Percentiles rank a stretch among this genome's conserved stretches.
These are phyloP conservation scores for Blastocystis sp. DNA, from an alignment of 352 stramenopile species.

Conservation along the genomic window DNA sequence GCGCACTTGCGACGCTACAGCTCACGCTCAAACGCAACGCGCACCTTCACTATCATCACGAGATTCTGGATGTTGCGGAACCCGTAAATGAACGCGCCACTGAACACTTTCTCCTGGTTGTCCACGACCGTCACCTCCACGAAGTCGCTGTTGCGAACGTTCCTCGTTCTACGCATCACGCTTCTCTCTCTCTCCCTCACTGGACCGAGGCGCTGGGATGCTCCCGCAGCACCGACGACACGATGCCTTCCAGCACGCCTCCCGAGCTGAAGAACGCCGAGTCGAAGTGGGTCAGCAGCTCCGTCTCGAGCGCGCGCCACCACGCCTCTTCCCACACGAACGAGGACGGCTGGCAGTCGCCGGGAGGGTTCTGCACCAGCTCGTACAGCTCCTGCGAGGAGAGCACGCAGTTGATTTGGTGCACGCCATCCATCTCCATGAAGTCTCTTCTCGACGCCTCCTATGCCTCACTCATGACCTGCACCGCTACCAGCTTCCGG, in stretches of 20 bases:
- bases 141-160: conserved; percentile 61
- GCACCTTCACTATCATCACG: conserved; percentile 68
- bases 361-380: background rate
- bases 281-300: background rate
- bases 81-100: conserved; percentile 61
- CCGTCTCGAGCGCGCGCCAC: background rate
- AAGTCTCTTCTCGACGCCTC: conserved; percentile 66
- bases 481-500: conserved; percentile 37
- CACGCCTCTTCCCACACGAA: background rate
- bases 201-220: background rate
- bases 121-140: conserved; percentile 36
- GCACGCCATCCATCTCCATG: background rate
- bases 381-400: conserved; percentile 28
- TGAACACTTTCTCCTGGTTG: conserved; percentile 2
- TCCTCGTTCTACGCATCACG: conserved; percentile 4
- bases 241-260: conserved; percentile 8
- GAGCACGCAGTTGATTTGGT: conserved; percentile 56
- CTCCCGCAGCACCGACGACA: background rate
- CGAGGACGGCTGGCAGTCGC: too few species aligned
- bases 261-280: background rate
- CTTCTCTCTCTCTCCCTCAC: background rate
- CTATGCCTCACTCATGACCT: background rate
- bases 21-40: background rate
- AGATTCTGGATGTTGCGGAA: conserved; percentile 73
- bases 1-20: conserved; percentile 47